Percentiles rank a stretch among this genome's conserved stretches.
phyloP scores from a whole-genome alignment of 2,329 filamentous ascomycete genomes.

The Chaetomiaceae sp. region DNA sequence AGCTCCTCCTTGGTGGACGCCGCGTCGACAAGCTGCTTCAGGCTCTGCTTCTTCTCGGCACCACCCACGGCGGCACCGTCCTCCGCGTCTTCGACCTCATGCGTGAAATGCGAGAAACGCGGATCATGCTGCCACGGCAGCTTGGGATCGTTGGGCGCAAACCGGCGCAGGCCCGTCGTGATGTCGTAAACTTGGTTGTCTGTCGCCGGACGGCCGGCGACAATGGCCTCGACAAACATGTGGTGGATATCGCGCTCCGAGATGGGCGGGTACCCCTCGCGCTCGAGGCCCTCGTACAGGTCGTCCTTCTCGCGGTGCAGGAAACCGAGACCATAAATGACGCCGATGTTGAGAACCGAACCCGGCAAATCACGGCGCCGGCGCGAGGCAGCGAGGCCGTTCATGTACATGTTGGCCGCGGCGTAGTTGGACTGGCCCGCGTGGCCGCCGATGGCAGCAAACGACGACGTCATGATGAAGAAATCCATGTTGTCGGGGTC shows the following conservation, averaged over 20 bases:
- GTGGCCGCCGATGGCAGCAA: constrained; percentile 42
- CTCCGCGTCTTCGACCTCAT: constrained; percentile 19
- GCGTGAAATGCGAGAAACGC: constrained; percentile 38
- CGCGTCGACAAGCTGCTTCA: constrained; percentile 30
- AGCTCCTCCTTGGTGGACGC: constrained; percentile 25
- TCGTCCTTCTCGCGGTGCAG: constrained; percentile 38
- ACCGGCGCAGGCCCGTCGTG: constrained; percentile 40
- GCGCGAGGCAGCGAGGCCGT: constrained; percentile 37
- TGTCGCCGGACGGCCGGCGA: constrained; percentile 34
- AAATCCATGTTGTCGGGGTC: constrained; percentile 36
- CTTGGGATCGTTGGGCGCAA: constrained; percentile 28
- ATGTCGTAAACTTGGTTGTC: constrained; percentile 33
- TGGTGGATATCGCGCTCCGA: constrained; percentile 49
- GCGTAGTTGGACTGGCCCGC: constrained; percentile 43
- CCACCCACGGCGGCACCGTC: neutral
- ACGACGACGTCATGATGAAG: constrained; percentile 45
- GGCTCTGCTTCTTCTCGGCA: constrained; percentile 12
- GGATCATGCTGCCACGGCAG: constrained; percentile 43
- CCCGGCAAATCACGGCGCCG: constrained; percentile 34
- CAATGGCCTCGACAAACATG: constrained; percentile 49
- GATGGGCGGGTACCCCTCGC: constrained; percentile 43
- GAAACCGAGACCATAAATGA: constrained; percentile 43
- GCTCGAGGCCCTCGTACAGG: constrained; percentile 38
- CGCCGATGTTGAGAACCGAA: constrained; percentile 43
- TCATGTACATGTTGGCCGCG: constrained; percentile 46